Percentiles rank a stretch among this genome's conserved stretches.
Evolutionary conservation across 73 alveolate genomes (phyloP).

Genomic region (Paramecium sonneborni): DNA sequence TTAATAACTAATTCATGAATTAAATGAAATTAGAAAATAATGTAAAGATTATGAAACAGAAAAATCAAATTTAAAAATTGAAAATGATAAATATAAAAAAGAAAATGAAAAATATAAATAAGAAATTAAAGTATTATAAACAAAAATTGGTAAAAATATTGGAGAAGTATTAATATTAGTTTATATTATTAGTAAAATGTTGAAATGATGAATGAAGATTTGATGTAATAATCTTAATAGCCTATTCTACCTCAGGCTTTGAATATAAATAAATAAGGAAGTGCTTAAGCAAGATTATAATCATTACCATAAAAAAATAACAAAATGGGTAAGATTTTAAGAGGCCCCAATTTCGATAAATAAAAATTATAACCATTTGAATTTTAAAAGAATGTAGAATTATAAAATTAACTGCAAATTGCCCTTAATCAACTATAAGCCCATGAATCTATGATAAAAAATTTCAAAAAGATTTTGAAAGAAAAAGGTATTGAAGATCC

Average conservation of each 20-base stretch:
- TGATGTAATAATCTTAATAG: neutral
- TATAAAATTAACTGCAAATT: neutral
- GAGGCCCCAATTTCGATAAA: slow-evolving; percentile 53
- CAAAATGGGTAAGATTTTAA: slow-evolving; percentile 3
- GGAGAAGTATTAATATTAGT: neutral
- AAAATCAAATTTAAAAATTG: slow-evolving; percentile 18
- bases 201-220: neutral
- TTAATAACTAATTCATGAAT: slow-evolving; percentile 78
- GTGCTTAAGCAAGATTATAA: neutral
- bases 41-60: slow-evolving; percentile 69
- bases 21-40: slow-evolving; percentile 77
- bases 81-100: slow-evolving; percentile 49
- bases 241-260: slow-evolving; percentile 3
- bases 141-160: neutral
- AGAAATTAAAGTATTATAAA: neutral
- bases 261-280: slow-evolving; percentile 10
- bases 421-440: neutral
- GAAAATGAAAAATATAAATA: neutral
- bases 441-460: neutral
- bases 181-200: neutral
- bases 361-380: slow-evolving; percentile 36
- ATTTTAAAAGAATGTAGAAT: neutral
- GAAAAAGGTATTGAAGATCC: slow-evolving; percentile 54
- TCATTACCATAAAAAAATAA: slow-evolving; percentile 10
- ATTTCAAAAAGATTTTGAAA: neutral